phyloP scores from a whole-genome alignment of 75 land plant genomes.

The Picea glauca region DNA sequence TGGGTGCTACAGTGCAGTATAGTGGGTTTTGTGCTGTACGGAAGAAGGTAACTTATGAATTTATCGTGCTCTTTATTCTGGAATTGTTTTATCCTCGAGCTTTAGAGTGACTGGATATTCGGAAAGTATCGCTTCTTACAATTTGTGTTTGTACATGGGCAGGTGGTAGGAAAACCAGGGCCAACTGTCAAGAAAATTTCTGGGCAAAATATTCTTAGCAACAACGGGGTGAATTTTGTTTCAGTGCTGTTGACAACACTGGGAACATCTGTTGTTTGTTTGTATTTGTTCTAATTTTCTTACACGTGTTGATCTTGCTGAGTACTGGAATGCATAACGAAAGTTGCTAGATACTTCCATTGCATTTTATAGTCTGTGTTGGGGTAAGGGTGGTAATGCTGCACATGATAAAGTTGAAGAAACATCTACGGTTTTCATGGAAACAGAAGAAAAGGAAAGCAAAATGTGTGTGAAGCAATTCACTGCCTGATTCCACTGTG shows the following conservation, averaged over 20 bases:
- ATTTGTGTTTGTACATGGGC: conserved; percentile 6
- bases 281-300: conserved; percentile 49
- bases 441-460: not conserved
- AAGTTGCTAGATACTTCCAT: not conserved
- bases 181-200: conserved; percentile 85
- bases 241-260: conserved; percentile 68
- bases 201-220: conserved; percentile 69
- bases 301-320: not conserved
- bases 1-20: conserved; percentile 90
- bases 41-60: conserved; percentile 62
- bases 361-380: not conserved
- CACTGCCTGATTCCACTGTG: not conserved
- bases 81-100: not conserved
- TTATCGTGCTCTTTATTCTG: not conserved
- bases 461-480: too few relatives aligned
- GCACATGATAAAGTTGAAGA: not conserved
- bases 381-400: not conserved
- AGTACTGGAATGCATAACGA: not conserved
- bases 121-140: not conserved
- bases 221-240: conserved; percentile 83
- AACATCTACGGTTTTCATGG: not conserved
- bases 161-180: conserved; percentile 94
- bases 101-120: not conserved
- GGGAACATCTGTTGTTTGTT: conserved; percentile 55
- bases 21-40: conserved; percentile 82